phyloP scores from a whole-genome alignment of 2,329 filamentous ascomycete genomes.

The Diaporthe citriasiana region DNA sequence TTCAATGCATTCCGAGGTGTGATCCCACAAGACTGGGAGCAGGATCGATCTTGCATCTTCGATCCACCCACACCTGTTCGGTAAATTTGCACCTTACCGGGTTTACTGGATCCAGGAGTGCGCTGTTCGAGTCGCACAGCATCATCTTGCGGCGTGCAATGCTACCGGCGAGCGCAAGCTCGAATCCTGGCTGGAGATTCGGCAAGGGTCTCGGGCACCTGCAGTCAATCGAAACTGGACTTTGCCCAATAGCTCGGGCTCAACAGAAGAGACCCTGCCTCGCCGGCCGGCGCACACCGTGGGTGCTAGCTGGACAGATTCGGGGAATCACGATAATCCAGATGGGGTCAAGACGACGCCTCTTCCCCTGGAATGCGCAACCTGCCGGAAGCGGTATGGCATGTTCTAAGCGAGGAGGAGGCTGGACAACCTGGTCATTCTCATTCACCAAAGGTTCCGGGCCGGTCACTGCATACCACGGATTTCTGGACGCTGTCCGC shows the following conservation, averaged over 20 bases:
- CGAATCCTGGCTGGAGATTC: constrained; percentile 18
- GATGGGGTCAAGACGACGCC: neutral
- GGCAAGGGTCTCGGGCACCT: constrained; percentile 31
- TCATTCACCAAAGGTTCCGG: constrained; percentile 2
- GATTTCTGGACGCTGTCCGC: neutral
- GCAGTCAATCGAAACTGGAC: constrained; percentile 1
- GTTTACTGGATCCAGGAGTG: neutral
- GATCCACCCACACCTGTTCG: constrained; percentile 12
- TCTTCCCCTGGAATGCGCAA: neutral
- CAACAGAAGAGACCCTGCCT: constrained; percentile 12
- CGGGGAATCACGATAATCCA: constrained; percentile 25
- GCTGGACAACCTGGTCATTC: neutral
- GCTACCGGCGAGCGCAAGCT: neutral
- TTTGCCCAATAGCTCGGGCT: neutral
- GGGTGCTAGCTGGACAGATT: neutral
- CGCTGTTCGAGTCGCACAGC: constrained; percentile 13
- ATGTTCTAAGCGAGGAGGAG: constrained; percentile 17
- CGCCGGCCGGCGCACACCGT: constrained; percentile 32
- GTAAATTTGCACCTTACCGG: neutral
- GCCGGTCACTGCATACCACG: neutral
- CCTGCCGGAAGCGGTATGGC: neutral
- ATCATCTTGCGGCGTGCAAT: constrained; percentile 6
- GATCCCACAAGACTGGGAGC: constrained; percentile 13
- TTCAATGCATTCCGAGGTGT: neutral
- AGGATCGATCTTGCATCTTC: constrained; percentile 24